A percentile compares a stretch with the other conserved stretches of the same genome.
Evolutionary conservation across 768 basidiomycete species (phyloP).

Genomic region (Cystobasidium ongulense): DNA sequence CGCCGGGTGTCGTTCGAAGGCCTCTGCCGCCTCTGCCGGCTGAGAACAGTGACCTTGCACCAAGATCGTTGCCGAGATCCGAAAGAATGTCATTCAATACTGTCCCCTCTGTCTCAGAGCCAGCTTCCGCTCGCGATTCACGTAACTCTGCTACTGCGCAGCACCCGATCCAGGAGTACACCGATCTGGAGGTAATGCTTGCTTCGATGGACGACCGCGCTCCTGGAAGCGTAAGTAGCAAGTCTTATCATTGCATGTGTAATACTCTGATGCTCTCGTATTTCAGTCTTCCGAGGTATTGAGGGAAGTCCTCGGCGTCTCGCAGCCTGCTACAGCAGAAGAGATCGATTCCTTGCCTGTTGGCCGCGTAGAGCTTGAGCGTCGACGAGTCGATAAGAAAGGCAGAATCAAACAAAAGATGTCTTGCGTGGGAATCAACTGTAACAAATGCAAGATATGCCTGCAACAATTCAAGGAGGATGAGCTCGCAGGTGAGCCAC

Average conservation of each 20-base stretch:
- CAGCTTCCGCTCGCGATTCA: not conserved
- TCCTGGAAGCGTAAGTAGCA: not conserved
- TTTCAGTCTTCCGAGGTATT: constrained; percentile 2
- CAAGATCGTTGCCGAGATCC: no score
- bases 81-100: no score
- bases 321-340: constrained; percentile 17
- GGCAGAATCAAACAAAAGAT: constrained; percentile 32
- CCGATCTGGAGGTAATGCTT: constrained; percentile 22
- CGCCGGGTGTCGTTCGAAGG: not conserved
- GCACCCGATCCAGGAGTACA: not conserved
- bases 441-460: constrained; percentile 33
- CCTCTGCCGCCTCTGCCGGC: constrained; percentile 9
- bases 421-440: constrained; percentile 30
- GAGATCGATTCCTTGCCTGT: constrained; percentile 30
- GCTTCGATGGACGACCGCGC: not conserved
- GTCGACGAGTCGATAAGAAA: constrained; percentile 30
- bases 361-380: constrained; percentile 30
- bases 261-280: no score
- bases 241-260: not conserved
- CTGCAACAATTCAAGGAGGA: constrained; percentile 31
- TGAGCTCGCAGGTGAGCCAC: constrained; percentile 22
- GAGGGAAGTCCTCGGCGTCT: constrained; percentile 3
- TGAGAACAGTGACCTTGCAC: not conserved
- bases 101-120: not conserved
- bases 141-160: no score